Evolutionary conservation across 345 rosid genomes (phyloP), one percentile per base, ranked within the genome.

Genomic region (Eucalyptus brandiana): DNA sequence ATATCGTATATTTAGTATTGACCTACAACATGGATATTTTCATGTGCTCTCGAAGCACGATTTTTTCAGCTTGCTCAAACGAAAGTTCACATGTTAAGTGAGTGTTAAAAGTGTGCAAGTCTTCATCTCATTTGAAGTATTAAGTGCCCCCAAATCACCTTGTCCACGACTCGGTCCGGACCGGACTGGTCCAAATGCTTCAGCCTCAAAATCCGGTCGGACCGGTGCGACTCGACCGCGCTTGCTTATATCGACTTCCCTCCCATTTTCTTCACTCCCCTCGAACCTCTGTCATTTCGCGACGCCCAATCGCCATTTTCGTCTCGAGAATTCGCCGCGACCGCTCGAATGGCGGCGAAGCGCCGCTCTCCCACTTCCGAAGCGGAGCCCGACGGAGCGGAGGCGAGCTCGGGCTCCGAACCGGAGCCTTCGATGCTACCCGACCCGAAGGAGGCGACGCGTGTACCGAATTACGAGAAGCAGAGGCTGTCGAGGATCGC

Each of bases 401-500:
- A 34, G 80, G 80, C 13, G 42, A 34, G 3, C 80, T 69, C 42
- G 80, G 42, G 80, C 80, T 69, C 80, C 40, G 90, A 90, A 23
- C 94, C 91, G 65, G 94, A 80, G 45, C 86, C 51, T 34, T 87
- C 56, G 42, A 37, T 87, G 28, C 23, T 28, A 40, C 32, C 90
- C 45, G 54, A 13, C 34, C 12, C 76, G 17, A 42, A 18, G 86
- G 90, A 49, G 62, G 67, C 90, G 87, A 92, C 85, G 54, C 54
- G 2, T 17, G 91, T 92, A 10, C 90, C 96, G 58, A 95, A 93
- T 83, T 95, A 96, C 83, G 98, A 96, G 94, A 94, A 94, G 89
- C 95, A 90, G 95, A 94, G 98, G 89, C 89, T 95, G 5, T 86
- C 93, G 40, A 97, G 97, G 92, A 97, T 96, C 81, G 96, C 96